These are phyloP conservation scores for Argentina anserina DNA, from an alignment of 306 rosid genomes.

Conservation along the genomic window DNA sequence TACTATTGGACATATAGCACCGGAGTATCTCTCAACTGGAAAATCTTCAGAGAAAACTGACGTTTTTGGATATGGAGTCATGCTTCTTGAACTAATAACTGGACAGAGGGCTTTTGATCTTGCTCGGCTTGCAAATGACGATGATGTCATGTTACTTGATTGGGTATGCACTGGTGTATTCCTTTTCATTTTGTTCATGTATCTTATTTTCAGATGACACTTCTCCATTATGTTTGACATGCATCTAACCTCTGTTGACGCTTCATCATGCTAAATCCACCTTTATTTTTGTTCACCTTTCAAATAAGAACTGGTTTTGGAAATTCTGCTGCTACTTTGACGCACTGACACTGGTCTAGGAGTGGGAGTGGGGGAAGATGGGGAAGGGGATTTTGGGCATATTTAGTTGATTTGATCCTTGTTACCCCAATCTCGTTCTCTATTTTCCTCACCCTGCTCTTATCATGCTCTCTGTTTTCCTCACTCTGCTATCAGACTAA, in stretches of 20 bases:
- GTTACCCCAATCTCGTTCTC: neutral
- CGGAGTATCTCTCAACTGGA: conserved; percentile 93
- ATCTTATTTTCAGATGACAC: neutral
- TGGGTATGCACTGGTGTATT: conserved; percentile 59
- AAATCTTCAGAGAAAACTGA: conserved; percentile 92
- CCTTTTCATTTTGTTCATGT: neutral
- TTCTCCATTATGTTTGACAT: neutral
- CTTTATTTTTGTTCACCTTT: neutral
- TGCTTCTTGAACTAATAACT: conserved; percentile 94
- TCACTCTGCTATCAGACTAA: neutral
- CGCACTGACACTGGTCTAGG: too few species aligned
- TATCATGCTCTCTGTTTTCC: neutral
- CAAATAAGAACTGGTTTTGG: neutral
- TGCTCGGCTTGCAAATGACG: conserved; percentile 89
- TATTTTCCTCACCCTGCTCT: neutral
- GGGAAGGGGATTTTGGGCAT: neutral
- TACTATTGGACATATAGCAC: conserved; percentile 92
- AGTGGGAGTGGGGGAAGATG: too few species aligned
- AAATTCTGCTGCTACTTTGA: too few species aligned
- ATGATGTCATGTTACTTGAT: conserved; percentile 83
- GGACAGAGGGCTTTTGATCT: conserved; percentile 96
- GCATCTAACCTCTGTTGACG: neutral
- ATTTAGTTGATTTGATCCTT: neutral
- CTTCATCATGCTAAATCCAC: neutral
- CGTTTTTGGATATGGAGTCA: conserved; percentile 96